These are phyloP conservation scores for Eucommia ulmoides DNA, from an alignment of 257 asterid species.

Conservation along the genomic window DNA sequence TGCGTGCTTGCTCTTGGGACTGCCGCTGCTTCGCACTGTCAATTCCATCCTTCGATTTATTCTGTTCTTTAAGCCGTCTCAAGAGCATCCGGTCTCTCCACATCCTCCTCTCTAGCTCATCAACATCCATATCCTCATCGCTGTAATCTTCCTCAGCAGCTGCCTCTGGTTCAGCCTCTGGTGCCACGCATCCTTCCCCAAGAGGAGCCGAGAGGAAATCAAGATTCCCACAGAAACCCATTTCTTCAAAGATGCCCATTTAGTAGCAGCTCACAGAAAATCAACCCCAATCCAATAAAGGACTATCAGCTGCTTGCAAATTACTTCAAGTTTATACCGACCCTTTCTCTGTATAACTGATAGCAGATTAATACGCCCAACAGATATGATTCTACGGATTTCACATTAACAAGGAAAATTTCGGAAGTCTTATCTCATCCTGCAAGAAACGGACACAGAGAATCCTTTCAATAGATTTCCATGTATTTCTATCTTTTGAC, in stretches of 20 bases:
- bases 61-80: slow-evolving; percentile 60
- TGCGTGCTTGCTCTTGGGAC: slow-evolving; percentile 85
- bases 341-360: too few species aligned
- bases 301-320: too few species aligned
- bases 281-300: too few species aligned
- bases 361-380: too few species aligned
- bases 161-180: slow-evolving; percentile 29
- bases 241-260: slow-evolving; percentile 77
- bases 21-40: slow-evolving; percentile 64
- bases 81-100: slow-evolving; percentile 74
- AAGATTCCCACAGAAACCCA: slow-evolving; percentile 62
- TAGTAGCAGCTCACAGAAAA: too few species aligned
- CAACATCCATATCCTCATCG: slow-evolving; percentile 71
- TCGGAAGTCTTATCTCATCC: too few species aligned
- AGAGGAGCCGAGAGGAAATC: slow-evolving; percentile 59
- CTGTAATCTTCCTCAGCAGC: slow-evolving; percentile 60
- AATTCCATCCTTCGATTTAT: slow-evolving; percentile 39
- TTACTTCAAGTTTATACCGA: too few species aligned
- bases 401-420: too few species aligned
- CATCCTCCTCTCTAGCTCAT: slow-evolving; percentile 77
- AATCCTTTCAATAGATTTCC: too few species aligned
- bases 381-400: too few species aligned
- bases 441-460: too few species aligned
- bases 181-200: slow-evolving; percentile 30
- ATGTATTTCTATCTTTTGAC: too few species aligned